Conservation (phyloP, 2,329 filamentous ascomycete species). For the Thielaviopsis musarum region DNA sequence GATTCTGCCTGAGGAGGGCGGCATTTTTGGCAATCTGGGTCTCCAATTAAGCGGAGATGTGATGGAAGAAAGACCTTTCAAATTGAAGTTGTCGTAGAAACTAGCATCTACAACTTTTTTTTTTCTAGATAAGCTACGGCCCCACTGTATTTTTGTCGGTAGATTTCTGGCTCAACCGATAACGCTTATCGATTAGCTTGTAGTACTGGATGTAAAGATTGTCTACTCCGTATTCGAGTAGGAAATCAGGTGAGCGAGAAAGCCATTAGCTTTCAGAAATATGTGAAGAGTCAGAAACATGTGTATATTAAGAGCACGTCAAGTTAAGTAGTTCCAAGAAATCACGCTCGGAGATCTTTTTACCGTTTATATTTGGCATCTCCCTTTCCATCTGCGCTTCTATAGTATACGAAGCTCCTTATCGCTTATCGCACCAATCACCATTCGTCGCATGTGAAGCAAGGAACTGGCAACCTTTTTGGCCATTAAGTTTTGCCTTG, state of each 20-base stretch:
- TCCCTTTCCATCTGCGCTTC: too few relatives aligned
- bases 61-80: not conserved
- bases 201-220: not conserved
- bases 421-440: slow-evolving; percentile 12
- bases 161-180: slow-evolving; percentile 12
- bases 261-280: too few relatives aligned
- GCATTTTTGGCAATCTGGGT: slow-evolving; percentile 31
- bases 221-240: not conserved
- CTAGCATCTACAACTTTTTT: not conserved
- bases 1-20: slow-evolving; percentile 48
- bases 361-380: too few relatives aligned
- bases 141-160: slow-evolving; percentile 12
- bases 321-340: too few relatives aligned
- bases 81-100: not conserved
- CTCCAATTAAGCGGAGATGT: not conserved
- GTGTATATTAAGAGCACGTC: too few relatives aligned
- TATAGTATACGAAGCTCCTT: too few relatives aligned
- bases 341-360: too few relatives aligned
- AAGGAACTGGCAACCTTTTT: slow-evolving; percentile 3
- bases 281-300: too few relatives aligned
- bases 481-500: not conserved
- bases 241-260: too few relatives aligned
- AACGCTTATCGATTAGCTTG: slow-evolving; percentile 9
- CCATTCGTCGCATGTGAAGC: slow-evolving; percentile 5
- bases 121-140: not conserved